These are phyloP conservation scores for Beauveria varroae DNA, from an alignment of 2,329 filamentous ascomycete genomes.

Conservation along the genomic window DNA sequence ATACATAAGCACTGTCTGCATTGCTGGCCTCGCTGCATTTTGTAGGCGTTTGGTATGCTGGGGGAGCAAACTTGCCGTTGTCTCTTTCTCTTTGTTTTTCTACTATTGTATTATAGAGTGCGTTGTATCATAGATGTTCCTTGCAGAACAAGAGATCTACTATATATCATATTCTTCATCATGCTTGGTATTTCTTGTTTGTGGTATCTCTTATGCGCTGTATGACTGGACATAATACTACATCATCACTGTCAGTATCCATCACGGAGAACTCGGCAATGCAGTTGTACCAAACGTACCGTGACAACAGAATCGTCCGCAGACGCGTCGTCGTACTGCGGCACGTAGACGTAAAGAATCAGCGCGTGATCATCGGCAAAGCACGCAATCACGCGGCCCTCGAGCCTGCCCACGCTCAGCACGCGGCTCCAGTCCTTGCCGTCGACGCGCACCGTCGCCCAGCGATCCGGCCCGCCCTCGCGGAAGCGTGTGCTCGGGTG, in stretches of 20 bases:
- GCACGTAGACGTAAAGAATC: constrained; percentile 76
- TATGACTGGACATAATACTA: constrained; percentile 39
- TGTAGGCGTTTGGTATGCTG: constrained; percentile 3
- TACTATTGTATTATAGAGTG: constrained; percentile 7
- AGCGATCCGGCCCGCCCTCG: constrained; percentile 68
- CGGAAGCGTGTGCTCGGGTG: constrained; percentile 78
- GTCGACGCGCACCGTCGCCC: constrained; percentile 86
- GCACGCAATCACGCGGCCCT: constrained; percentile 88
- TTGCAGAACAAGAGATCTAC: constrained; percentile 3
- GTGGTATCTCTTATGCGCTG: constrained; percentile 18
- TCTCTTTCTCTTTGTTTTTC: background rate
- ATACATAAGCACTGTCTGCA: background rate
- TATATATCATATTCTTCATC: constrained; percentile 9
- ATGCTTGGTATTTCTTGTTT: background rate
- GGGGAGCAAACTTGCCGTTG: background rate
- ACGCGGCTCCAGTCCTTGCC: constrained; percentile 91
- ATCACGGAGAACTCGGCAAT: background rate
- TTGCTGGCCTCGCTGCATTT: background rate
- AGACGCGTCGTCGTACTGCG: constrained; percentile 57
- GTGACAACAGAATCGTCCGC: constrained; percentile 70
- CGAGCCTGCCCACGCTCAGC: constrained; percentile 83
- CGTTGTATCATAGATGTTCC: constrained; percentile 9
- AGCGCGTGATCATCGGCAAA: constrained; percentile 74
- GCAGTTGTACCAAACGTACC: constrained; percentile 37
- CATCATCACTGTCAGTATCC: constrained; percentile 16